These are phyloP conservation scores for Multifurca ochricompacta DNA, from an alignment of 768 basidiomycete genomes.

Conservation along the genomic window DNA sequence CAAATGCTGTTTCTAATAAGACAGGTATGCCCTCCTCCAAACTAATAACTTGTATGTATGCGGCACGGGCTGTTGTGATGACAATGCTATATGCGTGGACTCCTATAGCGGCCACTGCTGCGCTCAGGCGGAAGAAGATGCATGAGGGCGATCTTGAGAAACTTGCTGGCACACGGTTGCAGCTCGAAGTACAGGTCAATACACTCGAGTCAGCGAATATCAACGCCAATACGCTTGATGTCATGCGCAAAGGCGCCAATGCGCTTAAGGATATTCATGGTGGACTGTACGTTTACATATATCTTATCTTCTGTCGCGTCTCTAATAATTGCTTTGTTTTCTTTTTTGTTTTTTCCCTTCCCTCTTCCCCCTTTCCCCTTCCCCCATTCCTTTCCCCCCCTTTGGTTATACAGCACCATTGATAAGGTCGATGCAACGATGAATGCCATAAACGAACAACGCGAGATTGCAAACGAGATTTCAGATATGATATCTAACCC, in stretches of 20 bases:
- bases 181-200: conserved; percentile 94
- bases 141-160: conserved; percentile 82
- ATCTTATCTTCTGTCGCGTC: no score
- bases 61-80: no score
- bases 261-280: conserved; percentile 87
- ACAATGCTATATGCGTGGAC: no score
- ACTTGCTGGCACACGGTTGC: conserved; percentile 76
- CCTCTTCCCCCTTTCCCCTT: background rate
- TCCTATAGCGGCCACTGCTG: conserved; percentile 70
- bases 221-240: conserved; percentile 94
- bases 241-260: conserved; percentile 92
- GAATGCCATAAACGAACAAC: conserved; percentile 80
- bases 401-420: conserved; percentile 47
- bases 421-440: conserved; percentile 89
- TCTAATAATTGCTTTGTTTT: no score
- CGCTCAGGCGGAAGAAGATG: conserved; percentile 89
- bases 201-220: conserved; percentile 96
- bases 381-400: background rate
- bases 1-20: conserved; percentile 92
- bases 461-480: conserved; percentile 89
- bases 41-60: no score
- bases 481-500: conserved; percentile 81
- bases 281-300: conserved; percentile 57
- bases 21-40: conserved; percentile 72
- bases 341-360: background rate